phyloP scores from a whole-genome alignment of 768 basidiomycete genomes.

The Hygrocybe punicea region DNA sequence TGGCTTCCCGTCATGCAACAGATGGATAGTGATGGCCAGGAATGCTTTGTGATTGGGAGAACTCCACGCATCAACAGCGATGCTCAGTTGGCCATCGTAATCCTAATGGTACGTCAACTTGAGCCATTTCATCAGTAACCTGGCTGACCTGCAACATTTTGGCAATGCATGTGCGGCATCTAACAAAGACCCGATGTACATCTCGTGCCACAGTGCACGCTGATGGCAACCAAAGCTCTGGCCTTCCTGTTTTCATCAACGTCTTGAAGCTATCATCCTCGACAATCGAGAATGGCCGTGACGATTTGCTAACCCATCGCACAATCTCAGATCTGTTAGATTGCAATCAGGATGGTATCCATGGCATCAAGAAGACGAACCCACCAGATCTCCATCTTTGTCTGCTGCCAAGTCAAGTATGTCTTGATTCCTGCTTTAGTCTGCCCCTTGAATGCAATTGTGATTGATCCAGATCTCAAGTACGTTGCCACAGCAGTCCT shows the following conservation, averaged over 20 bases:
- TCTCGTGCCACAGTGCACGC: conserved; percentile 31
- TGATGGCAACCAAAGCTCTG: conserved; percentile 24
- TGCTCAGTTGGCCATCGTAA: conserved; percentile 27
- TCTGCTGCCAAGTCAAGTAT: conserved; percentile 27
- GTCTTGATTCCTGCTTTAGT: conserved; percentile 8
- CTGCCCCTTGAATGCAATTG: conserved; percentile 25
- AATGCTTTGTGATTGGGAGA: conserved; percentile 10
- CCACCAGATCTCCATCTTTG: conserved; percentile 22
- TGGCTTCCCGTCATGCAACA: conserved; percentile 26
- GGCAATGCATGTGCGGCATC: conserved; percentile 20
- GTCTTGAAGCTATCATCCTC: conserved; percentile 27
- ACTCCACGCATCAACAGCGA: conserved; percentile 18
- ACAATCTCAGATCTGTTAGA: conserved; percentile 28
- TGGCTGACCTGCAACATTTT: conserved; percentile 24
- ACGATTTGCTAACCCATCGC: conserved; percentile 32
- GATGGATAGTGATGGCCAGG: conserved; percentile 5
- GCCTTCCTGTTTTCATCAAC: conserved; percentile 36
- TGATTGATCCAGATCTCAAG: conserved; percentile 20
- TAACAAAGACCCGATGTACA: neutral
- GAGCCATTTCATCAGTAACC: neutral
- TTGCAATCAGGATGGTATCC: neutral
- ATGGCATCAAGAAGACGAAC: too few species aligned
- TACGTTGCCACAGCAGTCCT: conserved; percentile 1
- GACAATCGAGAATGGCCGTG: conserved; percentile 32
- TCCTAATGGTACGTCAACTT: conserved; percentile 18